A percentile compares a stretch with the other conserved stretches of the same genome.
These are phyloP conservation scores for Orbilia brochopaga DNA, from an alignment of 2,329 filamentous ascomycete genomes.

Conservation along the genomic window DNA sequence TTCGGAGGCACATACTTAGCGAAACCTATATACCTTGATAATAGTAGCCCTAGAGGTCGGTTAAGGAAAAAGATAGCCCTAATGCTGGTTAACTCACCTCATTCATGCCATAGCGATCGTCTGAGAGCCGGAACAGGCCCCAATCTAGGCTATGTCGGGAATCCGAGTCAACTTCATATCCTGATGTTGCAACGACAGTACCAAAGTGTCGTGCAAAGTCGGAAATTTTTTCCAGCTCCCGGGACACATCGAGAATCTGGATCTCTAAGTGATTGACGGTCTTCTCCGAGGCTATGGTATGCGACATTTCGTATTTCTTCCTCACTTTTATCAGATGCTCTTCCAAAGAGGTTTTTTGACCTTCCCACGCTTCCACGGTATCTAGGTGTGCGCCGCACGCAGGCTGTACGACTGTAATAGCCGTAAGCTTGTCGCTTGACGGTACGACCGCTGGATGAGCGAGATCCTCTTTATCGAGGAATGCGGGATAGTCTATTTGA, in stretches of 20 bases:
- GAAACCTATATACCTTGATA: no score
- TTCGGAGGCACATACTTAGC: no score
- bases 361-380: background rate
- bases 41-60: background rate
- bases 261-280: no score
- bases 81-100: slow-evolving; percentile 11
- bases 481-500: slow-evolving; percentile 8
- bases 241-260: no score
- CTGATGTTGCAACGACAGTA: slow-evolving; percentile 11
- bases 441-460: background rate
- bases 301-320: no score
- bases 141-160: slow-evolving; percentile 18
- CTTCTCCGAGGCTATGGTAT: no score
- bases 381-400: background rate
- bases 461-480: slow-evolving; percentile 8
- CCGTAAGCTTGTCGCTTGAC: background rate
- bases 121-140: slow-evolving; percentile 15
- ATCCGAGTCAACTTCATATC: slow-evolving; percentile 11
- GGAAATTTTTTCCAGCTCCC: background rate
- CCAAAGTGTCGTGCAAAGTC: background rate
- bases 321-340: no score
- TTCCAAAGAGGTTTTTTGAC: no score
- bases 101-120: slow-evolving; percentile 1
- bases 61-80: background rate
- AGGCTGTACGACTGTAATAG: background rate